Conservation (phyloP, 371 early-diverging fungal genomes). For the Vairimorpha necatrix region DNA sequence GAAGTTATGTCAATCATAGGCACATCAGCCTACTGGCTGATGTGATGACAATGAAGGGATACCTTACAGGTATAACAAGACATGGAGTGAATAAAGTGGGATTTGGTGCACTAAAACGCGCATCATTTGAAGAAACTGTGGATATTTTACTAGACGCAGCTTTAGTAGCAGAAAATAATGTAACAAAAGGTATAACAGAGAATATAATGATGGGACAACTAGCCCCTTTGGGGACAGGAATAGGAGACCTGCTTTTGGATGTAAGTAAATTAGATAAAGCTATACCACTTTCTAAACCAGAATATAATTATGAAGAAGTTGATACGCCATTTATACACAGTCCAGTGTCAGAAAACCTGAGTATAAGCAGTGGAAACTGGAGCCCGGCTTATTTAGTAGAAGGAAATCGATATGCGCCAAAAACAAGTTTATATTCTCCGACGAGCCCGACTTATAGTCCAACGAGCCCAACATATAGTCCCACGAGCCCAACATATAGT, state of each 20-base stretch:
- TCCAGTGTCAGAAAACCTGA: conserved; percentile 30
- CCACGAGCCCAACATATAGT: conserved; percentile 65
- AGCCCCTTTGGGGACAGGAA: conserved; percentile 93
- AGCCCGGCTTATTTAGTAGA: conserved; percentile 31
- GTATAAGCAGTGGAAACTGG: conserved; percentile 18
- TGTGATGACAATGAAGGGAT: conserved; percentile 91
- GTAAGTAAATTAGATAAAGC: conserved; percentile 49
- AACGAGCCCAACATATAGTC: conserved; percentile 66
- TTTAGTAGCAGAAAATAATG: conserved; percentile 79
- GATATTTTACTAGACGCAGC: conserved; percentile 96
- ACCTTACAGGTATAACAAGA: conserved; percentile 89
- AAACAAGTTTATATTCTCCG: conserved; percentile 69
- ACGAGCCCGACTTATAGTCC: conserved; percentile 54
- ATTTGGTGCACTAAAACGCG: conserved; percentile 86
- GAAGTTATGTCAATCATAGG: conserved; percentile 95
- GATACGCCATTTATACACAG: conserved; percentile 36
- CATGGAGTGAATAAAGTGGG: conserved; percentile 92
- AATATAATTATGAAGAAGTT: conserved; percentile 44
- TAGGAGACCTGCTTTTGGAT: conserved; percentile 72
- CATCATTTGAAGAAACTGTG: conserved; percentile 98
- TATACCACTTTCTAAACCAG: conserved; percentile 48
- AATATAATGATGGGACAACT: conserved; percentile 95
- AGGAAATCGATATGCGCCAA: conserved; percentile 68
- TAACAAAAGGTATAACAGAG: conserved; percentile 81
- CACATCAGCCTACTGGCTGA: conserved; percentile 90